Base-by-base conservation (phyloP, 164 flowering plant genomes). In the Pachysandra terminalis region DNA sequence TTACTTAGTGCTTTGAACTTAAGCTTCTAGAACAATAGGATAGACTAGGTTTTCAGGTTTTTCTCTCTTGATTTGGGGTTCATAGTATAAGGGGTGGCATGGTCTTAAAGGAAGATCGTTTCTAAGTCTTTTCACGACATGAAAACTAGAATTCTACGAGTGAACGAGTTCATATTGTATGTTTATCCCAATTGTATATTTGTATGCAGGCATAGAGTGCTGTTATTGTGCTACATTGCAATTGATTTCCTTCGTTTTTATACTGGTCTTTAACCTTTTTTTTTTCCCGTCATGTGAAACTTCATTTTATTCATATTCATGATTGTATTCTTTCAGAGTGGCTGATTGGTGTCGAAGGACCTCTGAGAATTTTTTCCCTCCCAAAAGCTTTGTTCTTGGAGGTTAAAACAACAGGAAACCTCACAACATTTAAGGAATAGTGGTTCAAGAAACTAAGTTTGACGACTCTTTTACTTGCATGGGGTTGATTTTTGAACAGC, bases 261-360 rank as follows among this genome's bases (percentile, higher is more conserved):
- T 14, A 55, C 23, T 23, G 8, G 22, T 19, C 21, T 19, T 15
- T 37, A 23, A 0, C 22, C 40, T 45, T 62, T 22, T 16, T 48
- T 48, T 22, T 15, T 2, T 62, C 6, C 21, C 27, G 2, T 37
- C 19, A 16, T 49, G 13, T 3, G 19, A 16, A n/a, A 2, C 32
- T 60, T 21, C 6, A 26, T 28, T 19, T 16, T 27, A 62, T 37
- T 22, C 10, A 24, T 19, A 22, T 56, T 21, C 2, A 1, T 56
- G 9, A 8, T 7, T 19, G 27, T 58, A 9, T 22, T 58, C 1
- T 27, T 67, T 21, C 53, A 59, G 70, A 51, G 4, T 25, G 26
- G 53, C 26, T 25, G 16, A 45, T 26, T 59, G 40, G 54, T 58
- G 56, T 58, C 58, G 70, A 67, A 40, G 26, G 53, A 7, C 25